phyloP scores from a whole-genome alignment of 805 yeast genomes.

The Groenewaldozyma salmanticensis region DNA sequence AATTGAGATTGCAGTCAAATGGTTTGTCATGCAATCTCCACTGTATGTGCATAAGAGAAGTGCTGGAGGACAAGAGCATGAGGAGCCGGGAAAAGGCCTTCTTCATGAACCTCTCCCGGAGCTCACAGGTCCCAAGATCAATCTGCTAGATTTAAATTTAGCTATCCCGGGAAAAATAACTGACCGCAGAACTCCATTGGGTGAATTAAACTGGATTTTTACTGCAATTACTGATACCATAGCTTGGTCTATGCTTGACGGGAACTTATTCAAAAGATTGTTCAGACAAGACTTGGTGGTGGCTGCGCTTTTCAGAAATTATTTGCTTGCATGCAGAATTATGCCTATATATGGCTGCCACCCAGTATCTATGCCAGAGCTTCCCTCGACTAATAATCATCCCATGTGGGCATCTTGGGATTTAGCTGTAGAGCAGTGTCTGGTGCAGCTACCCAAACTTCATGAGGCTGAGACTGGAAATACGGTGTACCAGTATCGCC shows the following conservation, averaged over 20 bases:
- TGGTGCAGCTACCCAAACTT: constrained; percentile 38
- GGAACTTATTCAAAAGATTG: constrained; percentile 78
- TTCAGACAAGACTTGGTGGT: constrained; percentile 95
- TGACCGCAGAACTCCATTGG: constrained; percentile 89
- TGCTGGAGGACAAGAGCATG: background rate
- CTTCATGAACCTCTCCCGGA: too few species aligned
- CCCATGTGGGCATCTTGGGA: constrained; percentile 99
- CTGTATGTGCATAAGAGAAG: constrained; percentile 11
- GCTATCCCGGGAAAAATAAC: constrained; percentile 84
- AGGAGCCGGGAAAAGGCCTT: constrained; percentile 13
- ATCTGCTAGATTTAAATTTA: constrained; percentile 27
- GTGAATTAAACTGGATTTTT: constrained; percentile 95
- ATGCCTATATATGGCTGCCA: constrained; percentile 92
- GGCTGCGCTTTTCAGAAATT: constrained; percentile 90
- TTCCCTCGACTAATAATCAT: constrained; percentile 77
- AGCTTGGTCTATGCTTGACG: constrained; percentile 88
- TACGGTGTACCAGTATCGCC: constrained; percentile 46
- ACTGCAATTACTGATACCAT: constrained; percentile 97
- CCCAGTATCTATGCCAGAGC: constrained; percentile 86
- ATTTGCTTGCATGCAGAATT: constrained; percentile 80
- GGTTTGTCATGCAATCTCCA: constrained; percentile 70
- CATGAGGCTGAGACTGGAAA: constrained; percentile 28
- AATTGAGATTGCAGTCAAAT: constrained; percentile 82
- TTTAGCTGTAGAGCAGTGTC: constrained; percentile 87
- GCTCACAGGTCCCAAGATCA: background rate